Base-by-base conservation (phyloP, 2,329 filamentous ascomycete species). In the Ciborinia camelliae region DNA sequence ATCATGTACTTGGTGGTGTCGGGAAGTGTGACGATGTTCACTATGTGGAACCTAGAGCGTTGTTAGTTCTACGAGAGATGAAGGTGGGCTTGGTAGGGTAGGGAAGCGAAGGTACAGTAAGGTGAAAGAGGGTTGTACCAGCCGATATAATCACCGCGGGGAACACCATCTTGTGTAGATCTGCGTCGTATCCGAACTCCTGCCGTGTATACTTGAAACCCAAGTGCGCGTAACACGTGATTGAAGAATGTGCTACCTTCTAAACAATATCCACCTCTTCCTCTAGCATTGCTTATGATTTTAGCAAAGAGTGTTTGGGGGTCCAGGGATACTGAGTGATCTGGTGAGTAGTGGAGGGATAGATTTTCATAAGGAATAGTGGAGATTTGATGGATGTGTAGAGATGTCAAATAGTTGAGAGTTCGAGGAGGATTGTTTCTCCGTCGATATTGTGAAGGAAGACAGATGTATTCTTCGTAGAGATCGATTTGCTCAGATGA, bases 181-280 rank as follows among this genome's bases (percentile, higher is more conserved):
- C 73, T 68, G 1, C 61, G 63, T 60, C 71, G 50, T n/a, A 73
- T 70, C 54, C 71, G 67, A 43, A 71, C 71, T 5, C 85, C 86
- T 0, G 81, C 80, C 0, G 82, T 79, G 71, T 86, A 87, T 0
- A 83, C 80, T 20, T 75, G 72, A 61, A 82, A 86, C 1, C 82
- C 82, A n/a, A 86, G 69, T 2, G 76, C 80, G 23, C 79, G 75
- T 5, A 86, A 76, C 15, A 85, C 73, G 67, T 84, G 77, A 68
- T 81, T 79, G 69, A 86, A 85, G 26, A 87, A 77, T 50, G 85
- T 78, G 62, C 78, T 81, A 32, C 79, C 78, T 71, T 87, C 84
- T 79, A 88, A 84, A 75, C 84, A 88, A 73, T 87, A 88, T 0
- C 85, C 85, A 23, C 85, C 85, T 61, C 79, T 72, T 4, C 79